These are phyloP conservation scores for Myriosclerotinia scirpicola DNA, from an alignment of 2,329 filamentous ascomycete genomes.

Conservation along the genomic window DNA sequence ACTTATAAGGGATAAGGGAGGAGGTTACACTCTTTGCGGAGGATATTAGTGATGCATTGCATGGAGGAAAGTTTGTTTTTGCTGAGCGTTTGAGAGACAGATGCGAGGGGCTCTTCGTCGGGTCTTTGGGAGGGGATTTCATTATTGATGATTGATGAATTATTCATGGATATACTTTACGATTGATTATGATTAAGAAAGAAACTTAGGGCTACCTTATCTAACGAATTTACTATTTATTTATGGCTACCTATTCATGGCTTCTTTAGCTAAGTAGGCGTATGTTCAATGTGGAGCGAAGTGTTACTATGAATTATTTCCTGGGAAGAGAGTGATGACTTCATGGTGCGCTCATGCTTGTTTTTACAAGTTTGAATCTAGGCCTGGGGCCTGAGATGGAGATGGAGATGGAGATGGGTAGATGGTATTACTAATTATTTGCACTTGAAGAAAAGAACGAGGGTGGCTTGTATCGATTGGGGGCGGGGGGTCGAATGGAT, in stretches of 20 bases:
- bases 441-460: too few relatives aligned
- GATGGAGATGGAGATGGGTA: too few relatives aligned
- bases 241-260: background rate
- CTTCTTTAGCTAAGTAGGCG: background rate
- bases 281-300: background rate
- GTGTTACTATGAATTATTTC: background rate
- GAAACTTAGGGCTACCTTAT: constrained; percentile 18
- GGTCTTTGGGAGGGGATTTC: too few relatives aligned
- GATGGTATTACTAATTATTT: too few relatives aligned
- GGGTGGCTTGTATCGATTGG: too few relatives aligned
- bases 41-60: background rate
- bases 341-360: background rate
- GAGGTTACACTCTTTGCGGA: constrained; percentile 10
- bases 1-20: background rate
- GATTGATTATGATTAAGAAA: background rate
- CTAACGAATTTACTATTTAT: constrained; percentile 12
- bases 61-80: constrained; percentile 11
- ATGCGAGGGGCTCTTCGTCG: background rate
- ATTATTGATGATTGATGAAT: constrained; percentile 1
- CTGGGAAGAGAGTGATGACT: background rate
- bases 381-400: too few relatives aligned
- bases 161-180: background rate
- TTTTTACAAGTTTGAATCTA: too few relatives aligned
- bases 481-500: too few relatives aligned
- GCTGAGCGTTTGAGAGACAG: background rate